Evolutionary conservation across 1,139 yeast genomes (phyloP), one percentile per base, ranked within the genome.

Genomic region (Lizanozyma gosingica): DNA sequence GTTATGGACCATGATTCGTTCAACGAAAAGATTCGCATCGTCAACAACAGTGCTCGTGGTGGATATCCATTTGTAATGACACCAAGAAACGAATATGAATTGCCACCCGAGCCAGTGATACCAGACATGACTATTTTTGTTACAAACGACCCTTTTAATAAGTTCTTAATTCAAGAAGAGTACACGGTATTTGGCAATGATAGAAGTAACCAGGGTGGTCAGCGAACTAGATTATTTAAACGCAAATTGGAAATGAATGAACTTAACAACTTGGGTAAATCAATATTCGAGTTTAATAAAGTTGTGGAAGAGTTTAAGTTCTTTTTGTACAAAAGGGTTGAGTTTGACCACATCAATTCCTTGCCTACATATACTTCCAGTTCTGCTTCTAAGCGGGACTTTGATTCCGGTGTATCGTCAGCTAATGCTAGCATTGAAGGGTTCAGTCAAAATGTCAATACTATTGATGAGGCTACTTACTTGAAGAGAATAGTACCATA

Each of bases 201-300:
- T 34, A 35, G 37, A 16, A 42, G 36, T 6, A 34, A 36, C 15
- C 41, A 36, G 11, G 35, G 18, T 2, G 32, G 27, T 41, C 16
- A 41, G 46, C 41, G 29, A 47, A 45, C 17, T 49, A 52, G 54
- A 42, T 55, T 8, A 16, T 17, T 34, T 3, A 33, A 35, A 11
- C 17, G 40, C 15, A 33, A 32, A 8, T 34, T 37, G 15, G 33
- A 43, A 11, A 43, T 41, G 15, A 42, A 37, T 3, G 39, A 44
- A 9, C 42, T 47, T 27, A 44, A 46, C 17, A 61, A 74, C 44
- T 63, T 80, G 27, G 90, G 88, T 6, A 70, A 77, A 43, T 67
- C 84, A n/a, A 55, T 83, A 41, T 76, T 77, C 46, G 92, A 83
- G 52, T 79, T 87, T 81, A 71, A 73, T 42, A 41, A 48, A 3